phyloP scores from a whole-genome alignment of 1,284 basidiomycete genomes.

The Trichosporon inkin region DNA sequence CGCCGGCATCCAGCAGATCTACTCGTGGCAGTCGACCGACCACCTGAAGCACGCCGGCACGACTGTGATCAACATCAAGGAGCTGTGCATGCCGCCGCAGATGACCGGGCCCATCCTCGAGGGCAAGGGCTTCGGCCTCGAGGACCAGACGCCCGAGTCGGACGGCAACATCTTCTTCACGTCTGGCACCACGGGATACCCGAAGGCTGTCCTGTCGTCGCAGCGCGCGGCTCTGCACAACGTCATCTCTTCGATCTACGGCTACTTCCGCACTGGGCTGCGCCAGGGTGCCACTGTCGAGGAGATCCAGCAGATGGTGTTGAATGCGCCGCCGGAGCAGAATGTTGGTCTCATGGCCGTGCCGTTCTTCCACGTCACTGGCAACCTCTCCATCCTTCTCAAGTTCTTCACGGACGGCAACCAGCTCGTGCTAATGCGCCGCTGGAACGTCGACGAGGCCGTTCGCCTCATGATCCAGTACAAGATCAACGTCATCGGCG shows the following conservation, averaged over 20 bases:
- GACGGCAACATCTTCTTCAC: slow-evolving; percentile 45
- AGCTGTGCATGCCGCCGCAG: slow-evolving; percentile 1
- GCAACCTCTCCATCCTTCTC: slow-evolving; percentile 40
- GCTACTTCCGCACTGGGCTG: slow-evolving; percentile 14
- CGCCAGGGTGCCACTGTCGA: slow-evolving; percentile 19
- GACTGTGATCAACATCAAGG: background rate
- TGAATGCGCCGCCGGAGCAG: background rate
- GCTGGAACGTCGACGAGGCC: slow-evolving; percentile 40
- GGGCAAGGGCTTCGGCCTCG: slow-evolving; percentile 8
- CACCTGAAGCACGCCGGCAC: slow-evolving; percentile 12
- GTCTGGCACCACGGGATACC: slow-evolving; percentile 16
- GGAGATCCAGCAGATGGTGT: slow-evolving; percentile 21
- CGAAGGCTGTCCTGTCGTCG: slow-evolving; percentile 43
- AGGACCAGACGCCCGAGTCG: slow-evolving; percentile 32
- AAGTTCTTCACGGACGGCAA: slow-evolving; percentile 38
- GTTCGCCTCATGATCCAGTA: slow-evolving; percentile 32
- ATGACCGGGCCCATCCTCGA: background rate
- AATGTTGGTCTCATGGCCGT: slow-evolving; percentile 28
- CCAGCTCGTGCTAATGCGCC: slow-evolving; percentile 37
- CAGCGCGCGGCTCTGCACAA: slow-evolving; percentile 26
- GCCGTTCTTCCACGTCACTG: slow-evolving; percentile 46
- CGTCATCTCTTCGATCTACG: slow-evolving; percentile 5
- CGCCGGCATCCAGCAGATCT: slow-evolving; percentile 1
- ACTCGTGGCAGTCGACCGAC: slow-evolving; percentile 15
- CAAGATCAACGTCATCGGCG: slow-evolving; percentile 38